These are phyloP conservation scores for Onygena corvina DNA, from an alignment of 2,329 filamentous ascomycete genomes.

Conservation along the genomic window DNA sequence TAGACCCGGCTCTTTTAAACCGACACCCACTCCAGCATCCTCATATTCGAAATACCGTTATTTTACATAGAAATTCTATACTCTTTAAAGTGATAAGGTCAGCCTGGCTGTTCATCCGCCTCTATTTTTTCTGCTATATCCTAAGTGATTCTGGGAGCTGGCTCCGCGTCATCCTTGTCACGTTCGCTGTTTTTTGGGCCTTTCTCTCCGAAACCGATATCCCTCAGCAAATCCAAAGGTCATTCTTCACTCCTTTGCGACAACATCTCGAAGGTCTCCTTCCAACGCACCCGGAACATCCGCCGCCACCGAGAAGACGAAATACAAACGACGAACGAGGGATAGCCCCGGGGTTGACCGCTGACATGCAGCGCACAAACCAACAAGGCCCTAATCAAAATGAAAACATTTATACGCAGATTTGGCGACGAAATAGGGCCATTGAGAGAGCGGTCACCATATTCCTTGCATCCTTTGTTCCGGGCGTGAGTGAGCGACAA, in stretches of 20 bases:
- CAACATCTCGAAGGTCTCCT: conserved; percentile 36
- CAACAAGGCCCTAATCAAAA: not conserved
- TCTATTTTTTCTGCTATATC: conserved; percentile 49
- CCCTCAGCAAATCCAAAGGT: conserved; percentile 25
- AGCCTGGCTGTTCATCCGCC: conserved; percentile 47
- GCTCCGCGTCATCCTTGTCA: conserved; percentile 33
- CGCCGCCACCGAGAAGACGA: conserved; percentile 11
- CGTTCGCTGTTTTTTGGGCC: conserved; percentile 27
- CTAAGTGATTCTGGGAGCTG: conserved; percentile 40
- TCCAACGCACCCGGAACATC: conserved; percentile 20
- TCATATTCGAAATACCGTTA: not conserved
- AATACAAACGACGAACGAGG: conserved; percentile 1
- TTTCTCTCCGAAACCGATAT: conserved; percentile 33
- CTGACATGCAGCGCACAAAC: not conserved
- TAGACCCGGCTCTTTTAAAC: not conserved
- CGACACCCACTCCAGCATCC: too few relatives aligned
- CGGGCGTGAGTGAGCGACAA: conserved; percentile 50
- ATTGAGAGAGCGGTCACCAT: conserved; percentile 46
- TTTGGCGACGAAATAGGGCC: conserved; percentile 14
- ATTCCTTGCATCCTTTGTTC: conserved; percentile 51
- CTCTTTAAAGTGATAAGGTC: conserved; percentile 24
- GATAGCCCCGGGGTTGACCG: not conserved
- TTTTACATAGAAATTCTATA: conserved; percentile 5
- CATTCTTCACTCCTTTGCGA: conserved; percentile 31
- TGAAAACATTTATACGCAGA: not conserved